A percentile compares a stretch with the other conserved stretches of the same genome.
Conservation (phyloP, 202 grass and related monocot genomes). For the Bolboschoenoplectus hybrid region DNA sequence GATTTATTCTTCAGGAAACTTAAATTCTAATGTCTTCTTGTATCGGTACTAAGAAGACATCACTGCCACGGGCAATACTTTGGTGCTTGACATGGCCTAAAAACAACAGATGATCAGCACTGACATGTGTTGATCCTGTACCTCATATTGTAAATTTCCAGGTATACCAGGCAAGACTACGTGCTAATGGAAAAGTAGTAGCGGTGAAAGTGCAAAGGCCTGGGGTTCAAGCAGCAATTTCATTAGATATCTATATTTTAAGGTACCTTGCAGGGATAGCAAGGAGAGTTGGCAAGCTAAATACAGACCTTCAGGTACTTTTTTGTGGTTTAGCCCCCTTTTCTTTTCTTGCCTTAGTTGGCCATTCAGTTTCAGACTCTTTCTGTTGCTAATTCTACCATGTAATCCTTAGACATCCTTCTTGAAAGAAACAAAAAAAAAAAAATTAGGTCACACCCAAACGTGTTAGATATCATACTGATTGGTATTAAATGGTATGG, state of each 20-base stretch:
- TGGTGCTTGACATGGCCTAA: not conserved
- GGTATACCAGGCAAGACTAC: slow-evolving; percentile 90
- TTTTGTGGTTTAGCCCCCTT: not conserved
- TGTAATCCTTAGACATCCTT: slow-evolving; percentile 8
- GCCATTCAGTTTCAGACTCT: not conserved
- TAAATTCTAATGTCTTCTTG: slow-evolving; percentile 5
- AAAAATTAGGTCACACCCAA: not conserved
- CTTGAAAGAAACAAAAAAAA: not conserved
- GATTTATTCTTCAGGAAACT: slow-evolving; percentile 12
- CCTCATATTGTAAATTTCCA: slow-evolving; percentile 40
- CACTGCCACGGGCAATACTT: not conserved
- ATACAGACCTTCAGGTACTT: slow-evolving; percentile 91
- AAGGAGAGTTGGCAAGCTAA: slow-evolving; percentile 69
- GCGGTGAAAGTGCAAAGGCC: slow-evolving; percentile 97
- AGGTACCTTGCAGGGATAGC: slow-evolving; percentile 80
- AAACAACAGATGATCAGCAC: slow-evolving; percentile 8
- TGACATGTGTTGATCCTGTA: slow-evolving; percentile 8
- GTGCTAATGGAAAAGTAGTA: slow-evolving; percentile 66
- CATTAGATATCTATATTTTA: slow-evolving; percentile 94
- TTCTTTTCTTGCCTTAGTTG: not conserved
- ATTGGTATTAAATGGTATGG: not conserved
- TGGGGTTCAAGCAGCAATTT: slow-evolving; percentile 93
- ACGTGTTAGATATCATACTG: not conserved
- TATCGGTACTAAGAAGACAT: not conserved
- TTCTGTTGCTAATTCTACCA: slow-evolving; percentile 22